These are phyloP conservation scores for Botrytis fabae DNA, from an alignment of 2,329 filamentous ascomycete genomes.

Conservation along the genomic window DNA sequence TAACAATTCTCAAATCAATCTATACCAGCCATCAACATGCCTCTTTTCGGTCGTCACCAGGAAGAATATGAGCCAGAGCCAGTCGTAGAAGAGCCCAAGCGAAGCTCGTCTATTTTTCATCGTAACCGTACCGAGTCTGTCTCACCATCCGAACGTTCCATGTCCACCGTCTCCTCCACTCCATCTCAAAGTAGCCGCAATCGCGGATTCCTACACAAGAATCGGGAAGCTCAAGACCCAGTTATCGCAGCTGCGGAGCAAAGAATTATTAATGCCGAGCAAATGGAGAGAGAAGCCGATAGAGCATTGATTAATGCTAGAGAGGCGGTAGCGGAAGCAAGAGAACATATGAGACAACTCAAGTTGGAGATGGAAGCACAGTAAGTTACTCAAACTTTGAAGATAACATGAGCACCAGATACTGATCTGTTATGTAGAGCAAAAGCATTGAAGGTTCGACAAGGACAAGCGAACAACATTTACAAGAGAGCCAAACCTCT, in stretches of 20 bases:
- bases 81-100: constrained; percentile 17
- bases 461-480: constrained; percentile 18
- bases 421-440: constrained; percentile 14
- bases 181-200: constrained; percentile 1
- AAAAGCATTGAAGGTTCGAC: constrained; percentile 11
- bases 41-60: constrained; percentile 19
- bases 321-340: constrained; percentile 17
- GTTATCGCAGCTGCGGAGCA: constrained; percentile 18
- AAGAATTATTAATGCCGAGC: constrained; percentile 19
- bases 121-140: constrained; percentile 14
- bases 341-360: constrained; percentile 17
- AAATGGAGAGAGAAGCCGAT: constrained; percentile 20
- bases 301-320: constrained; percentile 16
- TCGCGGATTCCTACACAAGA: constrained; percentile 18
- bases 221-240: constrained; percentile 12
- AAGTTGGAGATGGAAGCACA: constrained; percentile 16
- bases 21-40: constrained; percentile 10
- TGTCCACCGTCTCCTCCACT: constrained; percentile 9
- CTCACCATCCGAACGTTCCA: constrained; percentile 16
- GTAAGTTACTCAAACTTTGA: neutral
- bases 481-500: constrained; percentile 22
- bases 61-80: constrained; percentile 11
- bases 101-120: constrained; percentile 20
- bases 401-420: neutral
- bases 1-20: neutral